These are phyloP conservation scores for Tritrichomonas musculus DNA, from an alignment of 208 protist species.

Conservation along the genomic window DNA sequence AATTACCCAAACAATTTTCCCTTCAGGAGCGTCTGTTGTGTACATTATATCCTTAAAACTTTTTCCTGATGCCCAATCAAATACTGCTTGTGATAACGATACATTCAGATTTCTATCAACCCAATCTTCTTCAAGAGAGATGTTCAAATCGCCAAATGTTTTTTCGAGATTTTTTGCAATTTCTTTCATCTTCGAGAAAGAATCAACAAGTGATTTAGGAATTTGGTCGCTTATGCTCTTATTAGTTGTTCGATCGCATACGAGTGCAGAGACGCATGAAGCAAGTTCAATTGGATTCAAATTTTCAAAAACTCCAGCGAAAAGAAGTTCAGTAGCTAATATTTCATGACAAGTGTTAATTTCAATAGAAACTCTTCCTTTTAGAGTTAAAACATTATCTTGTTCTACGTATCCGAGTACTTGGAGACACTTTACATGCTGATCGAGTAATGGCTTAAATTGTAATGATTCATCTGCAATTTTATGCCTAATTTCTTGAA, in stretches of 20 bases:
- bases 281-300: conserved; percentile 41
- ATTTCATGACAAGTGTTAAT: conserved; percentile 95
- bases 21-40: neutral
- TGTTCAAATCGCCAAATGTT: too few relatives aligned
- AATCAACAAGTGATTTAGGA: neutral
- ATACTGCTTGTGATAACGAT: neutral
- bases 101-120: neutral
- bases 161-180: neutral
- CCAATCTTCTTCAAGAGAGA: neutral
- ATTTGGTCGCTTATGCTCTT: neutral
- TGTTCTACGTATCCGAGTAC: neutral
- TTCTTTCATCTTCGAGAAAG: neutral
- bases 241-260: neutral
- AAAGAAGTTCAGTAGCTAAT: conserved; percentile 93
- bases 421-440: neutral
- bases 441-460: neutral
- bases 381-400: neutral
- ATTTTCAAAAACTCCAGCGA: conserved; percentile 90
- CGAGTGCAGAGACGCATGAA: neutral
- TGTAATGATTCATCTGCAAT: neutral
- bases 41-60: neutral
- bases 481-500: neutral
- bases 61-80: neutral
- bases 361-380: conserved; percentile 86
- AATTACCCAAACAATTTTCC: neutral